A percentile compares a stretch with the other conserved stretches of the same genome.
phyloP scores from a whole-genome alignment of 2,329 filamentous ascomycete species.

The Rachicladosporium sp. region DNA sequence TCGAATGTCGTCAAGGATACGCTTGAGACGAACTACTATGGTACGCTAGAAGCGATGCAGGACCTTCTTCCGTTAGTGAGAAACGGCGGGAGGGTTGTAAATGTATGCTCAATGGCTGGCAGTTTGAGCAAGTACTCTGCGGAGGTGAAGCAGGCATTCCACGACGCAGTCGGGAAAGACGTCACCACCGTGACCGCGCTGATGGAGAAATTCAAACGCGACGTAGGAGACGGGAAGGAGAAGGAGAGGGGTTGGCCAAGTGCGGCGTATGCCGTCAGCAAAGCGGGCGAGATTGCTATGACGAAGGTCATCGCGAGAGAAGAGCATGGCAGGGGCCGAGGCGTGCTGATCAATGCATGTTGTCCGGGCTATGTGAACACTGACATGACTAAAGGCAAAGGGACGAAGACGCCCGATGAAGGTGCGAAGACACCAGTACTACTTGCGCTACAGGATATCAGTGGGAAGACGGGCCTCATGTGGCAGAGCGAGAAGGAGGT shows the following conservation, averaged over 20 bases:
- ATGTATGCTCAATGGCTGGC: conserved; percentile 36
- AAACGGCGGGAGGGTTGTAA: conserved; percentile 35
- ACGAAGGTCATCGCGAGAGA: conserved; percentile 24
- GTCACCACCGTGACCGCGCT: conserved; percentile 32
- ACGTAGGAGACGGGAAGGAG: conserved; percentile 34
- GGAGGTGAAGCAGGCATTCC: conserved; percentile 32
- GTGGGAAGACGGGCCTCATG: conserved; percentile 21
- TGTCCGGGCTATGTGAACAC: conserved; percentile 27
- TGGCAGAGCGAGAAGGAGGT: conserved; percentile 24
- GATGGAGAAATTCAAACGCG: conserved; percentile 38
- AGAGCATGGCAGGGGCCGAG: conserved; percentile 14
- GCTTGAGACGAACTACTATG: conserved; percentile 41
- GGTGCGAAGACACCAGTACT: conserved; percentile 25
- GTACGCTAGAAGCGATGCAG: conserved; percentile 35
- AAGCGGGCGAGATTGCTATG: conserved; percentile 24
- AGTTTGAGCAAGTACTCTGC: conserved; percentile 36
- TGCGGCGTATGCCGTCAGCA: conserved; percentile 36
- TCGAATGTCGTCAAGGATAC: conserved; percentile 37
- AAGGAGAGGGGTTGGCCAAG: conserved; percentile 38
- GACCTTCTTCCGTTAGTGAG: conserved; percentile 36
- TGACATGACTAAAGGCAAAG: conserved; percentile 25
- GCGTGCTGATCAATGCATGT: conserved; percentile 23
- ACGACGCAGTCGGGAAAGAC: conserved; percentile 14
- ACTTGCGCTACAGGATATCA: conserved; percentile 23
- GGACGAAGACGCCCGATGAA: conserved; percentile 23